Conservation (phyloP, 106 monocot species). For the Dendrobium catenatum region DNA sequence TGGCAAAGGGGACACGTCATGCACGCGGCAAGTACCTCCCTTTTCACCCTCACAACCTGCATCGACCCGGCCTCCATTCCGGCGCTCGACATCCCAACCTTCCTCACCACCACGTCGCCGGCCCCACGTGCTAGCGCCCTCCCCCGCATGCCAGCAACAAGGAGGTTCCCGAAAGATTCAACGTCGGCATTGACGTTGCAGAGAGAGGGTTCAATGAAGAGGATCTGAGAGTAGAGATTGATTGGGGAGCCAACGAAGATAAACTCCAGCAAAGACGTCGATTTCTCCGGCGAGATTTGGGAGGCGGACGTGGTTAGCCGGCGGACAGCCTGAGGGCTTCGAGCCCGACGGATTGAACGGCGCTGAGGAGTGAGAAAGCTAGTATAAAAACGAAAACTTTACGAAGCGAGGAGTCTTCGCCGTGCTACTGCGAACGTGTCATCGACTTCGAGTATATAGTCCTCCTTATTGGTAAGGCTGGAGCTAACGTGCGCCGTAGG, state of each 20-base stretch:
- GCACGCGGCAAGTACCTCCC: constrained; percentile 26
- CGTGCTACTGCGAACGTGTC: neutral
- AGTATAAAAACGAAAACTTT: neutral
- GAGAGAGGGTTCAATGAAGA: neutral
- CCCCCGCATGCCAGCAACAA: neutral
- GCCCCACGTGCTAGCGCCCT: neutral
- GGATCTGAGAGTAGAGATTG: neutral
- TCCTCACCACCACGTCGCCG: neutral
- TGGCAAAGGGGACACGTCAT: constrained; percentile 79
- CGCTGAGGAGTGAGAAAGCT: neutral
- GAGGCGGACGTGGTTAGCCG: neutral
- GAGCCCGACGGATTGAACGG: neutral
- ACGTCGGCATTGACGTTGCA: constrained; percentile 5
- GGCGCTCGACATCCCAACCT: neutral
- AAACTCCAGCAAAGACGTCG: neutral
- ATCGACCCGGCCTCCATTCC: neutral
- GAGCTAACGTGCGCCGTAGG: neutral
- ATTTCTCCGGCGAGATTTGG: neutral
- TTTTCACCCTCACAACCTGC: constrained; percentile 6
- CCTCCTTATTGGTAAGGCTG: neutral
- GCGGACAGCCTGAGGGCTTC: neutral
- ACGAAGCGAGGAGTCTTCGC: neutral
- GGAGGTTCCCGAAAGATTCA: neutral
- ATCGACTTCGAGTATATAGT: no score
- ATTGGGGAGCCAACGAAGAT: neutral